Evolutionary conservation across 1,284 basidiomycete genomes (phyloP).

Genomic region (Austroboletus niveus): DNA sequence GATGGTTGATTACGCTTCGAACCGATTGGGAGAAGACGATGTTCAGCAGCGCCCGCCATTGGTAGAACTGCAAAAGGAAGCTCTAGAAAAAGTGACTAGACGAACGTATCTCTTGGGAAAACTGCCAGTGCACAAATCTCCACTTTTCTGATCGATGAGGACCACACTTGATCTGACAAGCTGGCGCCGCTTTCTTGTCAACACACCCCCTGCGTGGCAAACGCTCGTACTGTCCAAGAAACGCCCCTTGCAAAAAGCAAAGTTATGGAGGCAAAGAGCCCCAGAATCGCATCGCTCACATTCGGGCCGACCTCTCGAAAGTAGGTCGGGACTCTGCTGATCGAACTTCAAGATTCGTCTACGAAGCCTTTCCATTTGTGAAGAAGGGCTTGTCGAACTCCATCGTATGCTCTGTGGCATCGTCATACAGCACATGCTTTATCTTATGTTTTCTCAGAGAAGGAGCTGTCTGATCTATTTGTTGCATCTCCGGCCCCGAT

Average conservation of each 20-base stretch:
- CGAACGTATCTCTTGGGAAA: slow-evolving; percentile 40
- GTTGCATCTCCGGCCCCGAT: slow-evolving; percentile 24
- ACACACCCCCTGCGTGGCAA: slow-evolving; percentile 55
- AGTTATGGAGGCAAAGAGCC: slow-evolving; percentile 56
- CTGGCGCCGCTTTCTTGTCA: slow-evolving; percentile 51
- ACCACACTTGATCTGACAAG: slow-evolving; percentile 42
- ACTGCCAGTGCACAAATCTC: slow-evolving; percentile 55
- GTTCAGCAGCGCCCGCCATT: slow-evolving; percentile 38
- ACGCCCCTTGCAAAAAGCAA: slow-evolving; percentile 48
- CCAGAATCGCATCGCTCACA: slow-evolving; percentile 44
- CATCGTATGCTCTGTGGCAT: slow-evolving; percentile 25
- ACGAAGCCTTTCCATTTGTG: slow-evolving; percentile 37
- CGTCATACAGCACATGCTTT: slow-evolving; percentile 29
- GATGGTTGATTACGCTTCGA: slow-evolving; percentile 48
- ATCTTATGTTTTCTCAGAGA: not conserved
- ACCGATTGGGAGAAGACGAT: slow-evolving; percentile 39
- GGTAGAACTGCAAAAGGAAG: slow-evolving; percentile 32
- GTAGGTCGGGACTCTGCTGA: slow-evolving; percentile 29
- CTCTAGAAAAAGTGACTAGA: slow-evolving; percentile 14
- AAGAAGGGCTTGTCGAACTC: slow-evolving; percentile 17
- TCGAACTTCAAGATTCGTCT: slow-evolving; percentile 42
- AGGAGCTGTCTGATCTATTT: slow-evolving; percentile 6
- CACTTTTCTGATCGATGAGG: slow-evolving; percentile 38
- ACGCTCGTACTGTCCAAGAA: slow-evolving; percentile 50
- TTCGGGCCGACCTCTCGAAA: slow-evolving; percentile 32